A percentile compares a stretch with the other conserved stretches of the same genome.
These are phyloP conservation scores for Hypomontagnella monticulosa DNA, from an alignment of 495 filamentous ascomycete species.

Conservation along the genomic window DNA sequence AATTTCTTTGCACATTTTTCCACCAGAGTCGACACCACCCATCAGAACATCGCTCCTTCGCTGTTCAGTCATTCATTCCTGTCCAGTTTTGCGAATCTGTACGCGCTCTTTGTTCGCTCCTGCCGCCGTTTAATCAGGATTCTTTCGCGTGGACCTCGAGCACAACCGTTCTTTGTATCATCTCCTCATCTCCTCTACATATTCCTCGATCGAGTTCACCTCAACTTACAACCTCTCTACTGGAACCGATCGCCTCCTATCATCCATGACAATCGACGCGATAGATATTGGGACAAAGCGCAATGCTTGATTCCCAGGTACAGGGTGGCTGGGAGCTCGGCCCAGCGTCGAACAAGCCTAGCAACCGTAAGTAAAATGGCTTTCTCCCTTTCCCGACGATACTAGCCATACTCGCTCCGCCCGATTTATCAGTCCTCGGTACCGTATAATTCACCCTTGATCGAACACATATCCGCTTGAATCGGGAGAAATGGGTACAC, in stretches of 20 bases:
- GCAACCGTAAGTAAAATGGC: slow-evolving; percentile 46
- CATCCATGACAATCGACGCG: slow-evolving; percentile 24
- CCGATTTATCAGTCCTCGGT: neutral
- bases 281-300: slow-evolving; percentile 12
- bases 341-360: slow-evolving; percentile 25
- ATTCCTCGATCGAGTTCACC: slow-evolving; percentile 1
- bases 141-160: slow-evolving; percentile 14
- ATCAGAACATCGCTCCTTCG: neutral
- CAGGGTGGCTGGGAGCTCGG: slow-evolving; percentile 44
- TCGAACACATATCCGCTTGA: slow-evolving; percentile 8
- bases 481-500: neutral
- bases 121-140: slow-evolving; percentile 5
- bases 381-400: slow-evolving; percentile 39
- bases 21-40: neutral
- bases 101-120: slow-evolving; percentile 20
- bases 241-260: neutral
- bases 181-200: slow-evolving; percentile 7
- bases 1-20: slow-evolving; percentile 5
- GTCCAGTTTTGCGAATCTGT: slow-evolving; percentile 1
- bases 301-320: slow-evolving; percentile 42
- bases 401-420: slow-evolving; percentile 10
- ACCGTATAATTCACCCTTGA: neutral
- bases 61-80: neutral
- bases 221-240: neutral
- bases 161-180: slow-evolving; percentile 21